Conservation (phyloP, 495 filamentous ascomycete genomes). For the Pseudevernia furfuracea region DNA sequence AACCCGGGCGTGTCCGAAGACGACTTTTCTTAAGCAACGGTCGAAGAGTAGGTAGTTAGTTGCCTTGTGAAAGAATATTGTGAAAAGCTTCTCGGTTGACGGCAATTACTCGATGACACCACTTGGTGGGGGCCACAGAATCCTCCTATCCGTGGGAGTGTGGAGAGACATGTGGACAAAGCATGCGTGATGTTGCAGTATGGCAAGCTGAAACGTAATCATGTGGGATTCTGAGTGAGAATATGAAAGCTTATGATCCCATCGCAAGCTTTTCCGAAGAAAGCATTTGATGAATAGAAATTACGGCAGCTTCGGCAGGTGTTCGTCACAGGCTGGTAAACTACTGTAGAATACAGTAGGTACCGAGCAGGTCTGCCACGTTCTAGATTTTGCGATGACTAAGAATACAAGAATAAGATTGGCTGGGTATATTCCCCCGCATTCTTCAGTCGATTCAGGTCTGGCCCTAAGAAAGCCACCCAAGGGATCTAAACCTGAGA, state of each 20-base stretch:
- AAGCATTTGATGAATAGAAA: too few relatives aligned
- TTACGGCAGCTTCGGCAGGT: too few relatives aligned
- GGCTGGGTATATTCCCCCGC: constrained; percentile 11
- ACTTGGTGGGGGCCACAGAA: too few relatives aligned
- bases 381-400: constrained; percentile 6
- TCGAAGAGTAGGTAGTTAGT: not conserved
- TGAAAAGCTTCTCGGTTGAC: not conserved
- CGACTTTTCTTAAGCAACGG: constrained; percentile 41
- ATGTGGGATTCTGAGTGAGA: too few relatives aligned
- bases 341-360: not conserved
- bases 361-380: constrained; percentile 13
- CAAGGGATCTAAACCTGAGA: not conserved
- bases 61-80: not conserved
- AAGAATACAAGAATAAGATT: not conserved
- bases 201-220: not conserved
- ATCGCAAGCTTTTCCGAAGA: not conserved
- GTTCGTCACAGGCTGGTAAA: too few relatives aligned
- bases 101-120: not conserved
- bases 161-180: not conserved
- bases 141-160: not conserved
- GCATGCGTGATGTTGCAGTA: not conserved
- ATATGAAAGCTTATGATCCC: not conserved
- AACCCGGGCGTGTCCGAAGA: constrained; percentile 30
- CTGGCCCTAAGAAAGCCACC: constrained; percentile 9
- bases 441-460: constrained; percentile 6